These are phyloP conservation scores for Diaporthe humulicola DNA, from an alignment of 2,329 filamentous ascomycete species.

Conservation along the genomic window DNA sequence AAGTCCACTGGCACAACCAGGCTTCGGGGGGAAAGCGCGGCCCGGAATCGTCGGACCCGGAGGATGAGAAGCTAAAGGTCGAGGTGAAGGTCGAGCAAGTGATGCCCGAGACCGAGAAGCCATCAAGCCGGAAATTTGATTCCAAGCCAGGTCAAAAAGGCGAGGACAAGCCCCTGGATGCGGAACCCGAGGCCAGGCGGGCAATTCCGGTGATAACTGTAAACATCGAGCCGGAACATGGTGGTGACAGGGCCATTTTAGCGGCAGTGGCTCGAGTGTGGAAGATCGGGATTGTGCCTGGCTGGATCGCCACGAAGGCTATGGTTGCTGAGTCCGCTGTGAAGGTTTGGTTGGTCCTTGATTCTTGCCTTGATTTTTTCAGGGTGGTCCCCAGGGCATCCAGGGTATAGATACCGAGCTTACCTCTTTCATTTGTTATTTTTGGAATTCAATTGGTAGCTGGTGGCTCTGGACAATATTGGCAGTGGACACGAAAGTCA, in stretches of 20 bases:
- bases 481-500: neutral
- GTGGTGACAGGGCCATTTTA: neutral
- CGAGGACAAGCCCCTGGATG: neutral
- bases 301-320: neutral
- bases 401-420: neutral
- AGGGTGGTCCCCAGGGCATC: too few species aligned
- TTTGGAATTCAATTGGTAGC: neutral
- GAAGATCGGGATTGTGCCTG: neutral
- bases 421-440: neutral
- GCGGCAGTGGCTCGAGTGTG: neutral
- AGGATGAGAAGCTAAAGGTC: too few species aligned
- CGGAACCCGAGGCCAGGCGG: neutral
- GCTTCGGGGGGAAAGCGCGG: too few species aligned
- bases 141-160: neutral
- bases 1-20: too few species aligned
- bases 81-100: too few species aligned
- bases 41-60: too few species aligned
- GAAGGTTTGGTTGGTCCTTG: neutral
- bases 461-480: neutral
- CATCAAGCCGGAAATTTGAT: neutral
- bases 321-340: neutral
- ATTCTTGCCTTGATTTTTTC: neutral
- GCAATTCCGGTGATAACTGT: neutral
- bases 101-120: neutral
- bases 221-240: neutral